Conservation (phyloP, 495 filamentous ascomycete species). For the Penicillium malachiteum region DNA sequence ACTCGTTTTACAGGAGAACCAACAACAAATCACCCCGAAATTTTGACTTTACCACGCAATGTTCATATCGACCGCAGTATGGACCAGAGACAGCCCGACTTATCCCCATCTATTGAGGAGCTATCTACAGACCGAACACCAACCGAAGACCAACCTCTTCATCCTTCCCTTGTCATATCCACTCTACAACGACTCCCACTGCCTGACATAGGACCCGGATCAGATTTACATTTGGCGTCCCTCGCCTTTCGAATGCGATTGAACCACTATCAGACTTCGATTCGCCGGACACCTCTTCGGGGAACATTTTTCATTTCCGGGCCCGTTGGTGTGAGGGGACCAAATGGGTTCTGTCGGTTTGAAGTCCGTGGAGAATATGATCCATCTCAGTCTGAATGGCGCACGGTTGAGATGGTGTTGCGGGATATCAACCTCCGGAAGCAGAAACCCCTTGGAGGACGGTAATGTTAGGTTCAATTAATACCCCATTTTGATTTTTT, state of each 20-base stretch:
- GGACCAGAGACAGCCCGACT: conserved; percentile 20
- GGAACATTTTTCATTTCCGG: conserved; percentile 66
- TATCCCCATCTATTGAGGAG: conserved; percentile 17
- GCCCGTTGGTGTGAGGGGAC: conserved; percentile 62
- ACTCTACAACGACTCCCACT: conserved; percentile 36
- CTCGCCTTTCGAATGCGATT: conserved; percentile 56
- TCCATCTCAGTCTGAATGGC: conserved; percentile 45
- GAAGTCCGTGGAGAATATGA: conserved; percentile 63
- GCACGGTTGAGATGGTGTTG: conserved; percentile 31
- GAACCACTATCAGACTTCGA: conserved; percentile 27
- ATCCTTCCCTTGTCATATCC: conserved; percentile 36
- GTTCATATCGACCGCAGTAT: background rate
- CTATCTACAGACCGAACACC: conserved; percentile 15
- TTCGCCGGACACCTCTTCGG: conserved; percentile 48
- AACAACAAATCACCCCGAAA: conserved; percentile 14
- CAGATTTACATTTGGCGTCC: conserved; percentile 42
- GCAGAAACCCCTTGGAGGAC: conserved; percentile 28
- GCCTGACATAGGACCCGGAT: conserved; percentile 37
- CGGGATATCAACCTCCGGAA: conserved; percentile 33
- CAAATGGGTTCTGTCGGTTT: conserved; percentile 54
- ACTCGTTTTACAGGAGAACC: conserved; percentile 24
- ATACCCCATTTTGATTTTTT: background rate
- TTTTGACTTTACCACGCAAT: conserved; percentile 7
- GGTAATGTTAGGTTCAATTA: background rate
- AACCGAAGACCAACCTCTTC: conserved; percentile 18